Evolutionary conservation across 805 yeast species (phyloP).

Genomic region (Ogataea nitratoaversa): DNA sequence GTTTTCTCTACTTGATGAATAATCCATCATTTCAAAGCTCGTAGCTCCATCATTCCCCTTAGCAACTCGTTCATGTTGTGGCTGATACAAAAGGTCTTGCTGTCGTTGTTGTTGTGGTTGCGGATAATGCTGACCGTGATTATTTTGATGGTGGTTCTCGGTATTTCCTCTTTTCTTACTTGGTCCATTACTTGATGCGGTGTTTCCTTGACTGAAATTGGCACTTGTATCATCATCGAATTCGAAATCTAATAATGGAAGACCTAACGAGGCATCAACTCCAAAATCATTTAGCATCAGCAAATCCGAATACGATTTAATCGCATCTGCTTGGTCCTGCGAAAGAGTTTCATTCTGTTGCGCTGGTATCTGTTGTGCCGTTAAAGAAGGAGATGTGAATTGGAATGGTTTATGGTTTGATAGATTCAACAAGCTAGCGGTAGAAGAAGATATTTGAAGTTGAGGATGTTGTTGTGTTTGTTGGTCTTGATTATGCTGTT

Average conservation of each 20-base stretch:
- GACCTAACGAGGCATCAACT: slow-evolving; percentile 78
- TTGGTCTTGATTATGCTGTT: no score
- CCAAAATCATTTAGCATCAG: slow-evolving; percentile 51
- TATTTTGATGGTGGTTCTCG: background rate
- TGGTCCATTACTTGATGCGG: background rate
- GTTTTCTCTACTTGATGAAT: slow-evolving; percentile 5
- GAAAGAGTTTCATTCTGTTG: slow-evolving; percentile 13
- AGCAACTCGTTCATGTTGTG: no score
- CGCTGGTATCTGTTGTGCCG: slow-evolving; percentile 15
- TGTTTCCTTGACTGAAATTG: background rate
- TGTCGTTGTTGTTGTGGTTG: background rate
- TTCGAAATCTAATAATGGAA: slow-evolving; percentile 58
- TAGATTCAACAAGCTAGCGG: background rate
- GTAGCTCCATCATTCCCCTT: background rate
- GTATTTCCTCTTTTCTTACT: background rate
- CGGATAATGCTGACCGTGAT: background rate
- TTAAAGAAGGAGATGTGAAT: background rate
- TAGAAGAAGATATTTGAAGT: background rate
- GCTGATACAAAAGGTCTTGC: no score
- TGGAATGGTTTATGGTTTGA: slow-evolving; percentile 11
- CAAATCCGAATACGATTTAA: slow-evolving; percentile 28
- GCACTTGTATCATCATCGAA: slow-evolving; percentile 8
- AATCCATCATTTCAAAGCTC: slow-evolving; percentile 2
- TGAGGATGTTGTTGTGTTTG: slow-evolving; percentile 2
- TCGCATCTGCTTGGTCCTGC: slow-evolving; percentile 6